Evolutionary conservation across 2,329 filamentous ascomycete genomes (phyloP), one percentile per base, ranked within the genome.

Genomic region (Ambrosiella xylebori): DNA sequence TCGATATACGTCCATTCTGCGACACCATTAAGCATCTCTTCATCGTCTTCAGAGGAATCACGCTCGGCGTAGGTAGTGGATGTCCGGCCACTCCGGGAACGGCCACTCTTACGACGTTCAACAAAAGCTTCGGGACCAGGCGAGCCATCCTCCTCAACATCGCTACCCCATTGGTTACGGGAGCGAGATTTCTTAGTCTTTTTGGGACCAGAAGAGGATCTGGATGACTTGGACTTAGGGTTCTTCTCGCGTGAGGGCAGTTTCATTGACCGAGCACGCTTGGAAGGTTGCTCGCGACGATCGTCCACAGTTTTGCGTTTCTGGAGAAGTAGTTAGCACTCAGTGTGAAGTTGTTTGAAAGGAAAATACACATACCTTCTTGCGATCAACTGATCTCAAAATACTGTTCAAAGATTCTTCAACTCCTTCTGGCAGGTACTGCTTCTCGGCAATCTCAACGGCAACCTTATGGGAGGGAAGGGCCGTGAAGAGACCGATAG

Each of bases 391-490:
- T 0, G 73, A 73, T 65, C 75, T 74, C 35, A 85, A 66, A 40
- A 82, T 69, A 17, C 82, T 80, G 63, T 96, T 90, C 36, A 97
- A 74, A 57, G 79, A 76, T 60, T 90, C 85, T 45, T 88, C 85
- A 15, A 87, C 70, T 27, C 84, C 85, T 12, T 89, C 84, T 0
- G 88, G 84, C 9, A 95, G 77, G 67, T 86, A 95, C 60, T 85
- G 84, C 73, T 85, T 94, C 68, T 88, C 84, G 0, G 90, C 88
- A 65, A 95, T 89, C 65, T 87, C 81, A 66, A 93, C 86, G 0
- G 90, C 90, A 54, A 82, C 79, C 37, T 84, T 80, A 65, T 94
- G 89, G 61, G 80, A 87, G 17, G 83, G 78, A 62, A 97, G 77
- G 2, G 81, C 75, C 13, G 78, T 77, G 68, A 93, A 97, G 13